Evolutionary conservation across 768 basidiomycete genomes (phyloP).

Genomic region (Arthromyces matolae): DNA sequence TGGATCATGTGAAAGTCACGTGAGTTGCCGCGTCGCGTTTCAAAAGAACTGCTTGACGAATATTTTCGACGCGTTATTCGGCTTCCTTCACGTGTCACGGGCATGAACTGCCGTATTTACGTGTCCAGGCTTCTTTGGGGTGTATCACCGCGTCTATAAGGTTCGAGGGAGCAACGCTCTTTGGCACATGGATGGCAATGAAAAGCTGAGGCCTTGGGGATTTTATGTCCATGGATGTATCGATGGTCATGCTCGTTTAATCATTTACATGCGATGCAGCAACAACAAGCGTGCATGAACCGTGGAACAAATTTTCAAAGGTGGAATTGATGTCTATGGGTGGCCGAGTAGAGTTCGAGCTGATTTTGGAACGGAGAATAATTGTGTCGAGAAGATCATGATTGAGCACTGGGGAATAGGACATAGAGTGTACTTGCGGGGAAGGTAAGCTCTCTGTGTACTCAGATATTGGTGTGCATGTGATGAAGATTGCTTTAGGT

Average conservation of each 20-base stretch:
- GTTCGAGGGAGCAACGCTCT: slow-evolving; percentile 29
- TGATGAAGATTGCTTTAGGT: no score
- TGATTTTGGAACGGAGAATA: slow-evolving; percentile 26
- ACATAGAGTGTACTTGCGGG: neutral
- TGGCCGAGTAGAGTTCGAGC: slow-evolving; percentile 28
- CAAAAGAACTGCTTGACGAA: no score
- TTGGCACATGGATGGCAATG: slow-evolving; percentile 35
- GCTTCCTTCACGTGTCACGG: no score
- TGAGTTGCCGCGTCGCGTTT: no score
- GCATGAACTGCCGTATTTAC: no score
- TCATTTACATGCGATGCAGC: slow-evolving; percentile 13
- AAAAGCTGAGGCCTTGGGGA: slow-evolving; percentile 34
- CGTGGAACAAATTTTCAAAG: neutral
- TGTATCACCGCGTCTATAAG: slow-evolving; percentile 24
- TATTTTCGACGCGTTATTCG: no score
- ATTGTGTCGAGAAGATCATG: slow-evolving; percentile 15
- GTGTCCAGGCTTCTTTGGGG: no score
- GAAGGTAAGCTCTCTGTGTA: no score
- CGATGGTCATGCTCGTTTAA: slow-evolving; percentile 32
- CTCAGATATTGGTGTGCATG: no score
- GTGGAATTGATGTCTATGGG: slow-evolving; percentile 21
- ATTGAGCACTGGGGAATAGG: neutral
- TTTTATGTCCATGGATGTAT: slow-evolving; percentile 33
- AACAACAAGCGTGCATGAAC: slow-evolving; percentile 25
- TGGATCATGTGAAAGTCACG: no score